These are phyloP conservation scores for Desmodesmus armatus DNA, from an alignment of 139 green algal genomes.

Conservation along the genomic window DNA sequence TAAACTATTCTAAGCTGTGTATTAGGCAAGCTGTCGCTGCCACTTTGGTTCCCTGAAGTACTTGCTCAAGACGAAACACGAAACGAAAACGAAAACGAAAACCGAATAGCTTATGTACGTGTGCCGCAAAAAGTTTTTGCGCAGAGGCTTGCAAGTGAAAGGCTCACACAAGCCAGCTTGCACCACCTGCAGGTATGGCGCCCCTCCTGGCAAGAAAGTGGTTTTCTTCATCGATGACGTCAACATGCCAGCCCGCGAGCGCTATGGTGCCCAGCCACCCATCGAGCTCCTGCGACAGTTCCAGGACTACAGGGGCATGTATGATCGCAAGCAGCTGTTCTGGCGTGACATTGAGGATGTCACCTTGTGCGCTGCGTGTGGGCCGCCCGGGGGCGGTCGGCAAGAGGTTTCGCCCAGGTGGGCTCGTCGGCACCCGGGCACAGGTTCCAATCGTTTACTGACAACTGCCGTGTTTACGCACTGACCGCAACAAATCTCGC, in stretches of 20 bases:
- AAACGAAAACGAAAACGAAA: too few species aligned
- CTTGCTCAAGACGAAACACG: too few species aligned
- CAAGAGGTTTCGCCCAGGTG: constrained; percentile 81
- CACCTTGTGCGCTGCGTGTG: constrained; percentile 83
- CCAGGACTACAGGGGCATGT: constrained; percentile 85
- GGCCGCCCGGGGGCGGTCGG: constrained; percentile 83
- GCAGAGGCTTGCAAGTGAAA: too few species aligned
- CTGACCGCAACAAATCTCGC: too few species aligned
- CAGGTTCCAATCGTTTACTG: too few species aligned
- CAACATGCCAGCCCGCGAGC: constrained; percentile 90
- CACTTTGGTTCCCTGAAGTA: too few species aligned
- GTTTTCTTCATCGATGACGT: constrained; percentile 93
- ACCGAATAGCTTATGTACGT: too few species aligned
- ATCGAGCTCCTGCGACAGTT: constrained; percentile 91
- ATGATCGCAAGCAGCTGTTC: constrained; percentile 70
- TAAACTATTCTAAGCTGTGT: too few species aligned
- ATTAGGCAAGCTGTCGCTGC: too few species aligned
- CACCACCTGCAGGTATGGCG: constrained; percentile 71
- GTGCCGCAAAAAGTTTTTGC: too few species aligned
- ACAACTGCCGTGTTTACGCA: background rate
- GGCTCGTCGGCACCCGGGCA: too few species aligned
- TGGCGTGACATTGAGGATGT: constrained; percentile 90
- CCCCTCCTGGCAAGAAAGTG: constrained; percentile 78
- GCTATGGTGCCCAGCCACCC: constrained; percentile 86
- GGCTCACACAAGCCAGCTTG: too few species aligned